phyloP scores from a whole-genome alignment of 2,329 filamentous ascomycete species.

The Diaporthe nobilis region DNA sequence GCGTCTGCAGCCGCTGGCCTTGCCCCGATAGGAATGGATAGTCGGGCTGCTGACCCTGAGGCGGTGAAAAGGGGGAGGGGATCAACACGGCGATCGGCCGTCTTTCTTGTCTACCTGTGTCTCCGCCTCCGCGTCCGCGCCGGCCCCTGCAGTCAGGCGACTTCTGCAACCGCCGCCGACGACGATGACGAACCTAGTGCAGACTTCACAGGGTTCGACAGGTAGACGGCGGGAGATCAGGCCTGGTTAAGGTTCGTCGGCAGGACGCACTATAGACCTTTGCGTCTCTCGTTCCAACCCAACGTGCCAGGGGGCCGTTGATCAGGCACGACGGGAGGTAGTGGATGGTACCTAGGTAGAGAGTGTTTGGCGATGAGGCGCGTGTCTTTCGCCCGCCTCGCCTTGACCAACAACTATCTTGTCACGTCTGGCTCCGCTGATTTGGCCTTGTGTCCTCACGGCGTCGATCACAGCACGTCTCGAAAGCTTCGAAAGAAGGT shows the following conservation, averaged over 20 bases:
- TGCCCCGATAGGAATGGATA: conserved; percentile 34
- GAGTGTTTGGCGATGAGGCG: not conserved
- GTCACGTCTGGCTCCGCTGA: not conserved
- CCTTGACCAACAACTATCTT: not conserved
- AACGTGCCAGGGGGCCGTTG: conserved; percentile 20
- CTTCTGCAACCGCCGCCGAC: not conserved
- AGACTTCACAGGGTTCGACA: not conserved
- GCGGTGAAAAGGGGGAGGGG: conserved; percentile 27
- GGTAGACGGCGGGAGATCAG: not conserved
- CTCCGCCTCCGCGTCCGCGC: conserved; percentile 4
- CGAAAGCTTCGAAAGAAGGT: conserved; percentile 18
- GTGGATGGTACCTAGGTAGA: not conserved
- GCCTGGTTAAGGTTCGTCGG: conserved; percentile 1
- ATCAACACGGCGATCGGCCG: conserved; percentile 29
- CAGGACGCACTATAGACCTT: not conserved
- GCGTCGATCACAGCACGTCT: conserved; percentile 5
- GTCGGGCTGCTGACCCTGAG: conserved; percentile 12
- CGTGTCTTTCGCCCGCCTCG: not conserved
- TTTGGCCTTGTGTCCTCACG: not conserved
- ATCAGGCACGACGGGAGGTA: conserved; percentile 19
- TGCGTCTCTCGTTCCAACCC: conserved; percentile 3
- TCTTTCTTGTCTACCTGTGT: not conserved
- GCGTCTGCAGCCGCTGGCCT: conserved; percentile 17
- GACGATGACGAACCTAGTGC: not conserved
- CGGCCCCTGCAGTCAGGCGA: not conserved